Percentiles rank a stretch among this genome's conserved stretches.
phyloP scores from a whole-genome alignment of 441 rosid genomes.

The Euphorbia corollata region DNA sequence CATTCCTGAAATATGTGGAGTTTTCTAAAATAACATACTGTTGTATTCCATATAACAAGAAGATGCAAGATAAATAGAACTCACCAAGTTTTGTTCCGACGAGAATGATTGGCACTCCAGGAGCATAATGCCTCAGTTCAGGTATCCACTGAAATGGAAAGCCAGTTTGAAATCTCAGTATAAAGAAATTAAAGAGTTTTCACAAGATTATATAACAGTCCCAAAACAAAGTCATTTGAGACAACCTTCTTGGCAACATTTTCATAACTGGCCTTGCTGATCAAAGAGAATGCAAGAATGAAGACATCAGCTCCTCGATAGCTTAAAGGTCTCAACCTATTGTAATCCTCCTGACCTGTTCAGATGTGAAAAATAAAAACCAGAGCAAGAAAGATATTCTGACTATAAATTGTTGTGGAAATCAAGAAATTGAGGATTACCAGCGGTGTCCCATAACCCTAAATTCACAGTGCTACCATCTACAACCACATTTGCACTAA shows the following conservation, averaged over 20 bases:
- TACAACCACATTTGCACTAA: slow-evolving; percentile 89
- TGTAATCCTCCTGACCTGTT: slow-evolving; percentile 79
- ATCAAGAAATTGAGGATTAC: slow-evolving; percentile 27
- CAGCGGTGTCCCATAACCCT: slow-evolving; percentile 92
- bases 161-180: no score
- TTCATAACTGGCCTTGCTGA: slow-evolving; percentile 72
- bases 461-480: slow-evolving; percentile 74
- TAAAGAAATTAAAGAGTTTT: no score
- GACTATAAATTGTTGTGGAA: background rate
- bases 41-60: no score
- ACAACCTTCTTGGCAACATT: slow-evolving; percentile 61
- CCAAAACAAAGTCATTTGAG: no score
- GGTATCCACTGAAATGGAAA: no score
- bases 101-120: no score
- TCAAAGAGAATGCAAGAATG: slow-evolving; percentile 72
- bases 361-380: slow-evolving; percentile 5
- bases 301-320: slow-evolving; percentile 76
- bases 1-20: no score
- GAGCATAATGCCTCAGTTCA: no score
- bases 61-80: no score
- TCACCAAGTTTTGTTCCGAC: no score
- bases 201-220: no score
- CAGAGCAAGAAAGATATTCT: slow-evolving; percentile 5
- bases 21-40: no score
- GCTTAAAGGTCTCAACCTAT: slow-evolving; percentile 70